These are phyloP conservation scores for Tricholoma sp. DNA, from an alignment of 768 basidiomycete genomes.

Conservation along the genomic window DNA sequence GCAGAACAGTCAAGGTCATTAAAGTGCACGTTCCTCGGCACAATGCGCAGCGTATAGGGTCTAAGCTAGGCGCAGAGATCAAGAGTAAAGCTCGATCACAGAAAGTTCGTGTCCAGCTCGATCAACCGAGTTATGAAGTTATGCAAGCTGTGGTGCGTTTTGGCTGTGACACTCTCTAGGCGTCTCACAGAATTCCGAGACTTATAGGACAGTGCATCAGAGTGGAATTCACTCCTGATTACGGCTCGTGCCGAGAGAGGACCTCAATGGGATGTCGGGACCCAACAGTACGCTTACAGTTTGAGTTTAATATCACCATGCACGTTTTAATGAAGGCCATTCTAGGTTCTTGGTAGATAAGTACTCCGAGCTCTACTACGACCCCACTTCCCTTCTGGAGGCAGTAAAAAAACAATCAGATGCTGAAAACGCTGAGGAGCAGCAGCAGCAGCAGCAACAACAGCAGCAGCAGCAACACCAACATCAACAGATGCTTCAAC, in stretches of 20 bases:
- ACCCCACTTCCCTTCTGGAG: conserved; percentile 57
- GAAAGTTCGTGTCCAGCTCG: conserved; percentile 47
- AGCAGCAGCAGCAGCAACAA: conserved; percentile 5
- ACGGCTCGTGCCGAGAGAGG: conserved; percentile 78
- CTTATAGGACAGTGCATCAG: conserved; percentile 66
- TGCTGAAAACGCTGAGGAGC: conserved; percentile 35
- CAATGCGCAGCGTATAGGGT: conserved; percentile 67
- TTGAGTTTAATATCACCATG: not conserved
- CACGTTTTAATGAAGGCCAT: not conserved
- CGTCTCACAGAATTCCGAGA: not conserved
- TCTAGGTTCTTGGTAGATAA: conserved; percentile 72
- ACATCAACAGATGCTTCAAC: conserved; percentile 17
- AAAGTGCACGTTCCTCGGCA: conserved; percentile 69
- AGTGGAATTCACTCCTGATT: conserved; percentile 79
- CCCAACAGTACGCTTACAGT: conserved; percentile 64
- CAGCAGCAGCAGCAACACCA: conserved; percentile 26
- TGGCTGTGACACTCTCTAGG: not conserved
- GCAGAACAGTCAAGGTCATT: conserved; percentile 50
- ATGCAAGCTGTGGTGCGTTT: conserved; percentile 62
- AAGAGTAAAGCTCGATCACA: conserved; percentile 48
- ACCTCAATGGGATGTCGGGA: conserved; percentile 85
- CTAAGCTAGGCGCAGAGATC: conserved; percentile 57
- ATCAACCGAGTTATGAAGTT: conserved; percentile 61
- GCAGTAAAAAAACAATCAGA: conserved; percentile 44
- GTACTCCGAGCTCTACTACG: conserved; percentile 68